Conservation (phyloP, 1,284 basidiomycete genomes). For the Ceratobasidium sp. region DNA sequence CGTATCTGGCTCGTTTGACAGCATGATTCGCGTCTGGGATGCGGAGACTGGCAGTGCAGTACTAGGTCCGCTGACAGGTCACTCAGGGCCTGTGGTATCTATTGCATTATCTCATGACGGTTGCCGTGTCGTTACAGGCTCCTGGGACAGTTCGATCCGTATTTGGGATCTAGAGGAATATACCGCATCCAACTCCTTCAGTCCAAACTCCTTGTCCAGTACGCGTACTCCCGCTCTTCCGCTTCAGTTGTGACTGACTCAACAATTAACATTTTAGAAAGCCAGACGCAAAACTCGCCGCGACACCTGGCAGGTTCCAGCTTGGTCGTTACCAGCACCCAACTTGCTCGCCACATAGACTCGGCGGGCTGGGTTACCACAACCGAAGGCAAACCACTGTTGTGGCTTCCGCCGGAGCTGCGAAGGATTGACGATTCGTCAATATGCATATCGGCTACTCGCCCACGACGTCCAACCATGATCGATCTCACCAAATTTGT, state of each 20-base stretch:
- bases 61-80: background rate
- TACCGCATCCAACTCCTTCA: too few species aligned
- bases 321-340: background rate
- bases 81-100: conserved; percentile 51
- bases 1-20: conserved; percentile 42
- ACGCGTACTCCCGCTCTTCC: background rate
- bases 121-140: conserved; percentile 8
- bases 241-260: background rate
- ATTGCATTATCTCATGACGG: background rate
- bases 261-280: background rate
- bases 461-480: background rate
- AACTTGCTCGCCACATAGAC: background rate
- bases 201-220: background rate
- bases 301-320: background rate
- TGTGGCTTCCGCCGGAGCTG: background rate
- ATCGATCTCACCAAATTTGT: background rate
- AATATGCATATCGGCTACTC: background rate
- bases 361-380: background rate
- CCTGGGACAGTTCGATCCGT: background rate
- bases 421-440: background rate
- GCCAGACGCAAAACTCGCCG: background rate
- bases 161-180: background rate
- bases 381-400: background rate
- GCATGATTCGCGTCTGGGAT: conserved; percentile 44
- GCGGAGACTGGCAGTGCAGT: conserved; percentile 6